Base-by-base conservation (phyloP, 345 rosid species). In the Ailanthus altissimus region DNA sequence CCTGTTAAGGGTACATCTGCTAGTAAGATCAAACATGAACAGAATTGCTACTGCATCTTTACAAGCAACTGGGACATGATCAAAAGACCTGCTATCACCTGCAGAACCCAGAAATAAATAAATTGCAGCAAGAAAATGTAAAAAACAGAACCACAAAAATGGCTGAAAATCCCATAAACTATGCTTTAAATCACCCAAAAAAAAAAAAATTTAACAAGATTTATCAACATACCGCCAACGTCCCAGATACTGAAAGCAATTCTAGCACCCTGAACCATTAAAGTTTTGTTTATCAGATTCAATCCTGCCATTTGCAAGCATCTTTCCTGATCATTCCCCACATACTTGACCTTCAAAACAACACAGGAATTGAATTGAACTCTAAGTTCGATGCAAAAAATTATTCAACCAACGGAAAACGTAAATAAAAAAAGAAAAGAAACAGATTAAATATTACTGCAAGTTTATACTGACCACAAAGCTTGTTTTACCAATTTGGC, bases 21-120 rank as follows among this genome's bases (percentile, higher is more conserved):
- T 96, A 9, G 99, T 96, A 43, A 96, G 93, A 88, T 96, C 99
- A 87, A 96, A 96, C 99, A 96, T 96, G 73, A 89, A 91, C 80
- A 96, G 83, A 71, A 96, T 91, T 72, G 99, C 99, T 36, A 96
- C 99, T 56, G 99, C 85, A 78, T 93, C 97, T 88, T 92, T 96
- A 86, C 99, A 96, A 54, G 99, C 99, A 73, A 93, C 86, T 1
- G 98, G 98, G 58, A 96, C 79, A 79, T 96, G 97, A 84, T 89
- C 91, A 49, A 79, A 80, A 69, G 99, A 91, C 38, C 80, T 87
- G 60, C 76, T 85, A 73, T 92, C 97, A 54, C 97, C 97, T 91
- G 54, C 81, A 75, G 23, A 28, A 40, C 38, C 38, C 38, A 32
- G 74, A 4, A 73, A 40, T 9, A 67, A 67, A 13, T 21, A 32